Percentiles rank a stretch among this genome's conserved stretches.
These are phyloP conservation scores for Gastrolobium villosum DNA, from an alignment of 306 rosid genomes.

Conservation along the genomic window DNA sequence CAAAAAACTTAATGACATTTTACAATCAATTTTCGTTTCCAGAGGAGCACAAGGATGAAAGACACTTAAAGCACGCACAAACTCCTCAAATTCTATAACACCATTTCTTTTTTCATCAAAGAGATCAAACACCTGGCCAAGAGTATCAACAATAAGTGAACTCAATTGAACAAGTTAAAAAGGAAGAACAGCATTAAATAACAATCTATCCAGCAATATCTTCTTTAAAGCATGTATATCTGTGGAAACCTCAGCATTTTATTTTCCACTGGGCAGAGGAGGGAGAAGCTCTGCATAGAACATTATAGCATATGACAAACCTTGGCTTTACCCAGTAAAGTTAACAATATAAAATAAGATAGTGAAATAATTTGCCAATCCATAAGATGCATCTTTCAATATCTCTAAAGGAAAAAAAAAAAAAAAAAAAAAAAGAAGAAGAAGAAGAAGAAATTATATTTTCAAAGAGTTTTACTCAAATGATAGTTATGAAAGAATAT, in stretches of 20 bases:
- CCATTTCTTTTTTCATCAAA: too few species aligned
- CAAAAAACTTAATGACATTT: slow-evolving; percentile 44
- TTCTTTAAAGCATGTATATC: too few species aligned
- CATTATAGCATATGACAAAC: background rate
- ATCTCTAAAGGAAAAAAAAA: background rate
- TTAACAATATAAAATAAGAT: background rate
- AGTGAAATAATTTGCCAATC: slow-evolving; percentile 7
- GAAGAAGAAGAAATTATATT: background rate
- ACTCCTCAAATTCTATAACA: too few species aligned
- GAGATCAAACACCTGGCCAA: too few species aligned
- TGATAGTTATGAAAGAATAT: background rate
- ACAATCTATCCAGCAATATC: too few species aligned
- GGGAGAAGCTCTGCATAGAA: slow-evolving; percentile 8
- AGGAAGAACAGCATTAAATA: too few species aligned
- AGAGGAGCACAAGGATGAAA: too few species aligned
- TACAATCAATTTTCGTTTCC: slow-evolving; percentile 56
- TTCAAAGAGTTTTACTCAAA: background rate
- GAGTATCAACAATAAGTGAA: too few species aligned
- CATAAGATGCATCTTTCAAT: background rate
- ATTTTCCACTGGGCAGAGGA: background rate
- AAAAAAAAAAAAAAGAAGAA: too few species aligned
- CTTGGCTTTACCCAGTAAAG: slow-evolving; percentile 4
- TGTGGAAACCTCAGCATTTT: background rate
- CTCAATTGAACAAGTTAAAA: too few species aligned
- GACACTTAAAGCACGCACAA: too few species aligned